These are phyloP conservation scores for Phytophthora colocasiae DNA, from an alignment of 352 stramenopile genomes.

Conservation along the genomic window DNA sequence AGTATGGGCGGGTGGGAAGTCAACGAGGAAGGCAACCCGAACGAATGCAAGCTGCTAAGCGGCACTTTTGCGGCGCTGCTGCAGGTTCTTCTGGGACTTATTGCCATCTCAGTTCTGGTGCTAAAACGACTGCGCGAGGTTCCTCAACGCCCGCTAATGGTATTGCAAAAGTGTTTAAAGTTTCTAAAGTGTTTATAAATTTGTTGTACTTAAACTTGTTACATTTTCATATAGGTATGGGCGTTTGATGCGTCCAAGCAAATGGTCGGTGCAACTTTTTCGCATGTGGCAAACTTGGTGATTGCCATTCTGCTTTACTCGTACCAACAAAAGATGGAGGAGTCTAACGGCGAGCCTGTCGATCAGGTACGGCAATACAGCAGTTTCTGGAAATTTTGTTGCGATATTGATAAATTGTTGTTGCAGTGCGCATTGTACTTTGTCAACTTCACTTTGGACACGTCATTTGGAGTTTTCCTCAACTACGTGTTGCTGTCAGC, in stretches of 20 bases:
- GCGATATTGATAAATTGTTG: slow-evolving; percentile 4
- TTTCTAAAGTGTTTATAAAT: not conserved
- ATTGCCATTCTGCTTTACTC: slow-evolving; percentile 89
- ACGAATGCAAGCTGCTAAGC: slow-evolving; percentile 86
- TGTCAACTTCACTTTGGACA: slow-evolving; percentile 91
- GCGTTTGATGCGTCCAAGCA: slow-evolving; percentile 89
- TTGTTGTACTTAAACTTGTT: not conserved
- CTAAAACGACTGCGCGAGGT: slow-evolving; percentile 79
- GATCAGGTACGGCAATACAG: slow-evolving; percentile 53
- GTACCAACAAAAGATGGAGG: slow-evolving; percentile 52
- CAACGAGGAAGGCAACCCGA: slow-evolving; percentile 37
- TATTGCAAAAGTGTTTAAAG: slow-evolving; percentile 32
- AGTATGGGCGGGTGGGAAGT: slow-evolving; percentile 41
- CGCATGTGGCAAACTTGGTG: slow-evolving; percentile 86
- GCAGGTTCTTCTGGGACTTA: slow-evolving; percentile 81
- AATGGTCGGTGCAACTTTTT: slow-evolving; percentile 84
- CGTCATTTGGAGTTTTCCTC: slow-evolving; percentile 83
- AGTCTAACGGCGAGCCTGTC: slow-evolving; percentile 39
- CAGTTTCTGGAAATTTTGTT: not conserved
- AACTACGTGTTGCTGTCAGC: slow-evolving; percentile 83
- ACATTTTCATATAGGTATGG: slow-evolving; percentile 61
- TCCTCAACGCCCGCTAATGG: slow-evolving; percentile 75
- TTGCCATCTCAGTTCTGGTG: slow-evolving; percentile 85
- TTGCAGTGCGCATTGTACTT: slow-evolving; percentile 88
- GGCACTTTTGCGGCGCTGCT: slow-evolving; percentile 79